Evolutionary conservation across 148 eudicot species (phyloP), one percentile per base, ranked within the genome.

Genomic region (Fagopyrum homotropicum): DNA sequence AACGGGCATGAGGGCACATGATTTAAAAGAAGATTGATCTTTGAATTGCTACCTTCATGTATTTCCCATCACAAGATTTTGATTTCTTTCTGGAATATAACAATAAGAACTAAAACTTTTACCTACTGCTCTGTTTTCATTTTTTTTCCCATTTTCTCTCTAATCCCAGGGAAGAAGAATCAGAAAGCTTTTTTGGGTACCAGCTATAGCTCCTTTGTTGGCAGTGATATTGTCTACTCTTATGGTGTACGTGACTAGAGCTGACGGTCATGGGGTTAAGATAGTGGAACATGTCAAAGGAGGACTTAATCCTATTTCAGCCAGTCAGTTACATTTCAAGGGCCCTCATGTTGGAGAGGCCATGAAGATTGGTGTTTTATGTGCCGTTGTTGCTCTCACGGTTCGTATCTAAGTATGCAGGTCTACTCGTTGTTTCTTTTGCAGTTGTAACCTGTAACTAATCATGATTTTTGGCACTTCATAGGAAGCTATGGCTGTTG

Each of bases 401-500:
- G 89, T 86, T 73, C 73, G 85, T 59, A 66, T 11, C 2, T 4
- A 43, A 66, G 9, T 30, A 72, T 16, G 9, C 59, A 49, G 15
- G 4, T 40, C 47, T 6, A 14, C 9, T 5, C 47, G 40, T 66
- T 66, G 17, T 40, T 43, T 14, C 0, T 14, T 14, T 66, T 40
- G 71, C 9, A 14, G 70, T 64, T 40, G 14, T 14, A 4, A 12
- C 16, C 45, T 8, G 45, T 66, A 40, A 15, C 47, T 66, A 40
- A 66, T 8, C 44, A 63, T 66, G 45, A 14, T 2, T 26, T 26
- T 4, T 5, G 9, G 4, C 40, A 12, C 12, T 17, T 10, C 4
- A 5, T 15, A 90, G 94, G 94, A 90, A 90, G 94, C 92, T 2
- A 80, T 83, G 11, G 90, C 92, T 40, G 85, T 89, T 72, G 92